Evolutionary conservation across 345 rosid genomes (phyloP).

Genomic region (Erucastrum elatum): DNA sequence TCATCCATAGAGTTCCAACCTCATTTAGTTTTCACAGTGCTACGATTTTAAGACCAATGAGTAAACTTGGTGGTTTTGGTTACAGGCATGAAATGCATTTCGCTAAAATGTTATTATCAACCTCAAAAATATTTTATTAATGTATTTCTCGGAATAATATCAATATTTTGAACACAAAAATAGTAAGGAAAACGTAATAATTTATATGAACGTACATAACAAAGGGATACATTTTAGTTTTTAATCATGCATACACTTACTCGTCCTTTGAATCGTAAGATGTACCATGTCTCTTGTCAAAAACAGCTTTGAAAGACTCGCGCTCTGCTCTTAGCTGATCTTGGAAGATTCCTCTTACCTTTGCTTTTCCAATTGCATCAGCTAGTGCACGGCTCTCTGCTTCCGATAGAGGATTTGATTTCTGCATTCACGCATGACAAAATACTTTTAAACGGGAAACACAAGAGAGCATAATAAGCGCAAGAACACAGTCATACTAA

Average conservation of each 20-base stretch:
- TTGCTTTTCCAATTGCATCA: slow-evolving; percentile 45
- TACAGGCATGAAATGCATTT: neutral
- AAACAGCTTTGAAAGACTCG: slow-evolving; percentile 83
- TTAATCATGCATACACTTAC: slow-evolving; percentile 17
- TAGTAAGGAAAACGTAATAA: neutral
- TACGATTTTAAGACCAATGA: neutral
- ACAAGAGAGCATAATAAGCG: neutral
- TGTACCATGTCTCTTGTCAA: slow-evolving; percentile 57
- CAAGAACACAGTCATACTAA: neutral
- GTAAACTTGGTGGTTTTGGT: neutral
- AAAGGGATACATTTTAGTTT: neutral
- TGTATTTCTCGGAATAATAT: neutral
- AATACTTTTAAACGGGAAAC: neutral
- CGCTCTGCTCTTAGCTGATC: slow-evolving; percentile 77
- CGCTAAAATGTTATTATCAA: neutral
- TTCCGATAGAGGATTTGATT: slow-evolving; percentile 65
- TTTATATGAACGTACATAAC: neutral
- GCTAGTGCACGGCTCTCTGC: slow-evolving; percentile 40
- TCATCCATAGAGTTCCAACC: slow-evolving; percentile 15
- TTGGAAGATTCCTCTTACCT: slow-evolving; percentile 63
- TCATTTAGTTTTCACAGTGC: slow-evolving; percentile 10
- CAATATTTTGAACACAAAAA: neutral
- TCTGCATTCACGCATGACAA: slow-evolving; percentile 43
- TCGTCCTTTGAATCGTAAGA: slow-evolving; percentile 57
- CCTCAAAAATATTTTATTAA: neutral